Evolutionary conservation across 306 rosid species (phyloP), one percentile per base, ranked within the genome.

Genomic region (Trifolium pratense): DNA sequence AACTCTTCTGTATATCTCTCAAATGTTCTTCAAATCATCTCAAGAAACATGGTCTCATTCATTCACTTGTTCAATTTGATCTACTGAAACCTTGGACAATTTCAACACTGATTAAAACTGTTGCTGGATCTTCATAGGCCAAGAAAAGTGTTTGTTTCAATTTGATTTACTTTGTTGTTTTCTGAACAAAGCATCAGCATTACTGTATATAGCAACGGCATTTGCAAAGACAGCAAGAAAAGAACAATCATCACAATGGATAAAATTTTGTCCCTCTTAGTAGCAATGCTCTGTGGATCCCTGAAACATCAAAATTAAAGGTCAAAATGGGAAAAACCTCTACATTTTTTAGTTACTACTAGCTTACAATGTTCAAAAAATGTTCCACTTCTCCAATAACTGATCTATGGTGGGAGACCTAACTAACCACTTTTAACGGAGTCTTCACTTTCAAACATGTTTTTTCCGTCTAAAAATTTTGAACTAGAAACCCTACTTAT

Each of bases 151-250:
- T 49, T 55, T 79, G 69, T 34, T 61, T 78, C 56, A 49, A 53
- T 55, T 29, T 26, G 18, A 57, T 1, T 57, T 66, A 51, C 64
- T 32, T 62, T 60, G 40, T 23, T 51, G 62, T 63, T 77, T 75
- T 61, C 53, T 66, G 18, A 83, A 75, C 69, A 85, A 40, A 67
- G 88, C 55, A 16, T 55, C 55, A 17, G 75, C 83, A 25, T 89
- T 80, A 59, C 88, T 87, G 80, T 85, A 89, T 71, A 89, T 79
- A 16, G 89, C 94, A 67, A 87, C 80, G 58, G 57, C 18, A 63
- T 89, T 89, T 23, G 91, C 71, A 58, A 73, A 85, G 51, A 90
- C 92, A n/a, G 96, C 98, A 23, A 90, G n/a, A n/a, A n/a, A n/a
- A n/a, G 85, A 68, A 75, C 85, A 78, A 92, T 90, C 98, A 88